A percentile compares a stretch with the other conserved stretches of the same genome.
phyloP scores from a whole-genome alignment of 2,329 filamentous ascomycete genomes.

The Ceratocystis papillata region DNA sequence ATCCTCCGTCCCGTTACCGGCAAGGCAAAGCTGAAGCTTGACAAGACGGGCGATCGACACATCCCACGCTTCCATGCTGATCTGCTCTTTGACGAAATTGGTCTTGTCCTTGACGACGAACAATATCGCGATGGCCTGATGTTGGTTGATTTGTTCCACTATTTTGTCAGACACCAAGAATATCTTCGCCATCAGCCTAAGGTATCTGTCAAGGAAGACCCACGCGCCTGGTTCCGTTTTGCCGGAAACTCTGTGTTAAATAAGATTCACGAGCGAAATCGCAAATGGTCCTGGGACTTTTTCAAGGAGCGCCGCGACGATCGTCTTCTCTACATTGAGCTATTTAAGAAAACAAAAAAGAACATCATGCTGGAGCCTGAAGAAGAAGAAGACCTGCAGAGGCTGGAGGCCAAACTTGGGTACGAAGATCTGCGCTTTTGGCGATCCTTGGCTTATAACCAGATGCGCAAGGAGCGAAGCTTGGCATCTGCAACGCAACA shows the following conservation, averaged over 20 bases:
- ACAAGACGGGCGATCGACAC: constrained; percentile 75
- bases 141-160: constrained; percentile 97
- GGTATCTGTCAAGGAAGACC: constrained; percentile 73
- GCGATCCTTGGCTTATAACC: constrained; percentile 85
- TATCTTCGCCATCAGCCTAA: constrained; percentile 90
- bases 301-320: constrained; percentile 89
- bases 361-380: constrained; percentile 55
- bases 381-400: constrained; percentile 61
- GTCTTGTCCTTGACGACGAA: constrained; percentile 91
- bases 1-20: constrained; percentile 94
- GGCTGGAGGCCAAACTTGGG: constrained; percentile 72
- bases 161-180: constrained; percentile 94
- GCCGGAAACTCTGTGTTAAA: constrained; percentile 78
- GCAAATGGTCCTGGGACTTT: constrained; percentile 90
- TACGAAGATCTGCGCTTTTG: constrained; percentile 98
- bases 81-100: constrained; percentile 91
- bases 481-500: constrained; percentile 17
- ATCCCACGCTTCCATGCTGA: constrained; percentile 81
- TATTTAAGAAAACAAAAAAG: constrained; percentile 90
- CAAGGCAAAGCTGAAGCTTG: constrained; percentile 84
- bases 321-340: constrained; percentile 72
- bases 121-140: constrained; percentile 96
- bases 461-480: constrained; percentile 68
- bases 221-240: constrained; percentile 83
- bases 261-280: constrained; percentile 91